Evolutionary conservation across 2,329 filamentous ascomycete genomes (phyloP).

Genomic region (Colletotrichum destructivum): DNA sequence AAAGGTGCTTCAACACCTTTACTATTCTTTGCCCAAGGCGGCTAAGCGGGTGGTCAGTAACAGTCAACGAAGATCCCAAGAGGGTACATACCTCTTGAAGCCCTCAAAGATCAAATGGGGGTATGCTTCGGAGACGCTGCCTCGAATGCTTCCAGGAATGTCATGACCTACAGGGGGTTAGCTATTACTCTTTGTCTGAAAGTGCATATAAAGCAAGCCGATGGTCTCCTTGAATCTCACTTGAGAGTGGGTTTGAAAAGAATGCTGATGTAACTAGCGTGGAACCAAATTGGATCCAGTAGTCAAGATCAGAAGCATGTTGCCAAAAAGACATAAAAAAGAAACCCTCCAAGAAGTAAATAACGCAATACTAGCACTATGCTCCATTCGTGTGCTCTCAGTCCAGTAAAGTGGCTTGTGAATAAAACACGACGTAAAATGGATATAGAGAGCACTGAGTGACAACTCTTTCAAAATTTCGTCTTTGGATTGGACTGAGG

Average conservation of each 20-base stretch:
- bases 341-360: too few relatives aligned
- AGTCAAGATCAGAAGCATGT: too few relatives aligned
- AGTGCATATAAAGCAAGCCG: too few relatives aligned
- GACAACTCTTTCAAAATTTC: too few relatives aligned
- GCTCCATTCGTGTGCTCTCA: too few relatives aligned
- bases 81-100: slow-evolving; percentile 68
- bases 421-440: too few relatives aligned
- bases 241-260: background rate
- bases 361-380: too few relatives aligned
- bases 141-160: slow-evolving; percentile 88
- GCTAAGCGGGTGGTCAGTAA: slow-evolving; percentile 59
- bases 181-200: background rate
- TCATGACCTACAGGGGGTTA: slow-evolving; percentile 74
- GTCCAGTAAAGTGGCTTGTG: too few relatives aligned
- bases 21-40: slow-evolving; percentile 85
- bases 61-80: background rate
- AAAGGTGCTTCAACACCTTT: slow-evolving; percentile 93
- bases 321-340: too few relatives aligned
- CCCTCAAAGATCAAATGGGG: slow-evolving; percentile 97
- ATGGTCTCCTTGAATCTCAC: background rate
- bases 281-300: too few relatives aligned
- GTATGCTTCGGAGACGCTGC: slow-evolving; percentile 92
- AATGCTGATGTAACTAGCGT: background rate
- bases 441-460: too few relatives aligned
- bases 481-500: too few relatives aligned